These are phyloP conservation scores for Tricladium varicosporioides DNA, from an alignment of 2,329 filamentous ascomycete species.

Conservation along the genomic window DNA sequence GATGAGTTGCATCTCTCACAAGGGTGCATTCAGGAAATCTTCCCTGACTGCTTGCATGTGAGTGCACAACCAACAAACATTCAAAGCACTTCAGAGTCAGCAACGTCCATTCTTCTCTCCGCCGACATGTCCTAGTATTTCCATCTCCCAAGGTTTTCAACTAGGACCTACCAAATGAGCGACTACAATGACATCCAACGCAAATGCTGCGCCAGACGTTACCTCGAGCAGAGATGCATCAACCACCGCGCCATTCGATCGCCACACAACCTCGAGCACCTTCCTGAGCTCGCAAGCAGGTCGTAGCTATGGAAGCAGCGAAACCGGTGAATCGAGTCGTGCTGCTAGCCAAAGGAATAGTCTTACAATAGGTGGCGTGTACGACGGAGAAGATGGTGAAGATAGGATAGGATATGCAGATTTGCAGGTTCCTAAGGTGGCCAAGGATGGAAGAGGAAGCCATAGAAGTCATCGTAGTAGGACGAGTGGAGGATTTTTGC, in stretches of 20 bases:
- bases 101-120: not conserved
- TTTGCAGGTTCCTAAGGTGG: constrained; percentile 8
- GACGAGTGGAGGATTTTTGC: constrained; percentile 32
- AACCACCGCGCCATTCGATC: constrained; percentile 23
- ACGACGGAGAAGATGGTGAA: constrained; percentile 1
- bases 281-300: constrained; percentile 24
- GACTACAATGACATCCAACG: constrained; percentile 26
- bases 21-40: not conserved
- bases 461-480: constrained; percentile 30
- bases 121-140: constrained; percentile 3
- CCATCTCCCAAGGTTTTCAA: constrained; percentile 9
- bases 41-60: constrained; percentile 10
- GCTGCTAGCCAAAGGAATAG: constrained; percentile 33
- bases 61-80: not conserved
- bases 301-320: constrained; percentile 40
- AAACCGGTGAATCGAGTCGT: constrained; percentile 45
- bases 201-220: constrained; percentile 14
- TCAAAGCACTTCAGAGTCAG: not conserved
- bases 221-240: constrained; percentile 24
- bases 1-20: not conserved
- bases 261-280: constrained; percentile 22
- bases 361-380: constrained; percentile 10
- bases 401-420: not conserved
- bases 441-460: constrained; percentile 24
- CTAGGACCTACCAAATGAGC: constrained; percentile 12